Evolutionary conservation across 2,329 filamentous ascomycete genomes (phyloP), one percentile per base, ranked within the genome.

Genomic region (Alternaria conjuncta): DNA sequence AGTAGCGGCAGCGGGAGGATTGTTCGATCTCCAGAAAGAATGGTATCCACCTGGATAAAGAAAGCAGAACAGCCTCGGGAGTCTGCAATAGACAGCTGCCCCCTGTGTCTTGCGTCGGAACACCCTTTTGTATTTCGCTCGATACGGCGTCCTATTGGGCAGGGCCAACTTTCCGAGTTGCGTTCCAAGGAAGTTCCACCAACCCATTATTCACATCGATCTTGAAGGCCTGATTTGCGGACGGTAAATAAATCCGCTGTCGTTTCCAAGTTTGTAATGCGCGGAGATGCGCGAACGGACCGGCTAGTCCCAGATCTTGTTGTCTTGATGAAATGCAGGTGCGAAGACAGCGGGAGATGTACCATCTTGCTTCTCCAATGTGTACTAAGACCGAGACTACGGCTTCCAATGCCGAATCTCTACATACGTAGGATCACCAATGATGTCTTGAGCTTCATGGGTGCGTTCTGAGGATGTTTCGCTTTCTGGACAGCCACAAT

Each of bases 1-100:
- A 20, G 45, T 20, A 36, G 45, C 55, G 44, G 55, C 55, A 49
- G 50, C 57, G 57, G 57, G 51, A 60, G 50, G 51, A 60, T 55
- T 36, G 56, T 26, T 58, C 56, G 46, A 58, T 58, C 32, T 45
- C 43, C 28, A 56, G 28, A 26, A 55, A 49, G 25, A 57, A 43
- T 50, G 20, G 45, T 57, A 57, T 57, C 55, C 55, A 57, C 55
- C 18, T 57, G 25, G 28, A 15, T 20, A 57, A 43, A 30, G 44
- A 45, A 36, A 21, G 9, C 13, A 43, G n/a, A 47, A 43, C 6
- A 57, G 44, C 55, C 55, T 50, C 44, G 55, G 55, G 28, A n/a
- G n/a, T 13, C 15, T n/a, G 15, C n/a, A 43, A 15, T 26, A 20
- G 23, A 44, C 36, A 55, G 20, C 30, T 41, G 49, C 18, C 49